phyloP scores from a whole-genome alignment of 1,284 basidiomycete genomes.

The Cryptococcus neoformans region DNA sequence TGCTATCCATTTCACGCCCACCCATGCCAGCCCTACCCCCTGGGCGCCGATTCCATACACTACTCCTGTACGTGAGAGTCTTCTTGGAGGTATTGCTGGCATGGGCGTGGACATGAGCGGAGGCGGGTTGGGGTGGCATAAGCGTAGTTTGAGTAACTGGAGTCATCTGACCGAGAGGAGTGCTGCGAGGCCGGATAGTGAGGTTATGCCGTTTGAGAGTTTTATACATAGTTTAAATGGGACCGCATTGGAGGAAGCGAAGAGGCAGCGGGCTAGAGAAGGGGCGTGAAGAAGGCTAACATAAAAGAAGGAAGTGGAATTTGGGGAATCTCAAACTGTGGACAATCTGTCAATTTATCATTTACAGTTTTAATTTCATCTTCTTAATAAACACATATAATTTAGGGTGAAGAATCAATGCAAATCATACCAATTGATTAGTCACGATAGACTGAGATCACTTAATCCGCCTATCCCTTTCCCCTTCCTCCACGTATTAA shows the following conservation, averaged over 20 bases:
- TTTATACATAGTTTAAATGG: conserved; percentile 13
- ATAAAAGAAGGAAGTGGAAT: neutral
- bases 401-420: too few relatives aligned
- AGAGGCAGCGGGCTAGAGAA: neutral
- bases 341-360: neutral
- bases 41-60: too few relatives aligned
- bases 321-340: neutral
- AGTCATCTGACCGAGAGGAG: conserved; percentile 5
- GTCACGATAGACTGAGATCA: too few relatives aligned
- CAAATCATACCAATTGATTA: too few relatives aligned
- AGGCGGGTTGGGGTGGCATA: neutral
- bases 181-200: conserved; percentile 32
- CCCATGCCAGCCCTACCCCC: neutral
- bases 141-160: neutral
- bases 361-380: neutral
- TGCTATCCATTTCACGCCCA: neutral
- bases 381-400: neutral
- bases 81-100: too few relatives aligned
- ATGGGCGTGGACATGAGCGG: too few relatives aligned
- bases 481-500: neutral
- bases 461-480: too few relatives aligned
- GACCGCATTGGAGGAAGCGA: neutral
- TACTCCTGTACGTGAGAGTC: too few relatives aligned
- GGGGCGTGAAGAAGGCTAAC: neutral
- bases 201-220: conserved; percentile 27